These are phyloP conservation scores for Adansonia grandidieri DNA, from an alignment of 441 rosid genomes.

Conservation along the genomic window DNA sequence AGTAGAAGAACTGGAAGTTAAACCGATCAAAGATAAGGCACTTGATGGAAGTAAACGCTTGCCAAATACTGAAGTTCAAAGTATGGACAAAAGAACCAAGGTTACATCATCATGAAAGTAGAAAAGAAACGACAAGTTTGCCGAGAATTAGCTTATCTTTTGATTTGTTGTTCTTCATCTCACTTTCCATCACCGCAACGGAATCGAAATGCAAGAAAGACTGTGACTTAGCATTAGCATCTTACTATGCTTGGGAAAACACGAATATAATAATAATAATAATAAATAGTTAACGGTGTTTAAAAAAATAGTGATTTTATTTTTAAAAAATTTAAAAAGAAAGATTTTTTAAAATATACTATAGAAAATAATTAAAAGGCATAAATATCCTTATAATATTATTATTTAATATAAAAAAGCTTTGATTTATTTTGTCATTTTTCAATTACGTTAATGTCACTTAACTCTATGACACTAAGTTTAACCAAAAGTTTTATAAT, in stretches of 20 bases:
- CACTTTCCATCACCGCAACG: slow-evolving; percentile 30
- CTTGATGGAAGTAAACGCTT: neutral
- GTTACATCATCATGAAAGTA: neutral
- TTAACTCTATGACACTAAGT: no score
- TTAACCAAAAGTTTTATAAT: no score
- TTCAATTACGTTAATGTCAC: no score
- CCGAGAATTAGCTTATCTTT: neutral
- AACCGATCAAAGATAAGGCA: neutral
- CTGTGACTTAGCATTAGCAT: slow-evolving; percentile 57
- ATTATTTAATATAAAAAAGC: no score
- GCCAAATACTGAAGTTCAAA: neutral
- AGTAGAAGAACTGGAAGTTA: neutral
- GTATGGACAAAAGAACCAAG: neutral
- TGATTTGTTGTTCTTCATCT: slow-evolving; percentile 14
- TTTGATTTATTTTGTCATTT: no score
- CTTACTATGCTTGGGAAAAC: slow-evolving; percentile 49
- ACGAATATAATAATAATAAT: neutral
- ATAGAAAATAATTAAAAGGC: no score
- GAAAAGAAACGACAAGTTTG: neutral
- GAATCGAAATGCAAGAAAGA: slow-evolving; percentile 48
- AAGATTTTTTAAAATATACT: no score
- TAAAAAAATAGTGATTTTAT: no score
- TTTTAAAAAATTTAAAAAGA: no score
- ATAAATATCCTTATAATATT: no score
- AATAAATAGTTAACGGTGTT: no score